These are phyloP conservation scores for Blastobotrys serpentis DNA, from an alignment of 1,139 yeast genomes.

Conservation along the genomic window DNA sequence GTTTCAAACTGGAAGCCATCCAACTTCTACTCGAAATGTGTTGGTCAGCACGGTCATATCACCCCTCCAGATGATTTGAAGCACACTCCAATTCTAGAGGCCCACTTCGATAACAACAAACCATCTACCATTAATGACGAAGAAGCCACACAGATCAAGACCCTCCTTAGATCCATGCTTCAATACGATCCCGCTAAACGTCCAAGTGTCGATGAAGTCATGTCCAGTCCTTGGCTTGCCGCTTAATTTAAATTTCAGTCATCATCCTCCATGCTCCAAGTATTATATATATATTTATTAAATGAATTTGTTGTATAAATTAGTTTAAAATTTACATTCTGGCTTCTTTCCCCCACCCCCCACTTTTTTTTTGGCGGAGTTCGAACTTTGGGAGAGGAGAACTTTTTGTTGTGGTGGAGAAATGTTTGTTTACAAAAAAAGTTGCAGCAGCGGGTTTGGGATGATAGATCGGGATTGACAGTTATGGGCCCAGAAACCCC, in stretches of 20 bases:
- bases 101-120: constrained; percentile 20
- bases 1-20: constrained; percentile 21
- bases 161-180: constrained; percentile 17
- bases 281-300: constrained; percentile 1
- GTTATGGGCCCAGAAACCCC: neutral
- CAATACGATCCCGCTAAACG: constrained; percentile 66
- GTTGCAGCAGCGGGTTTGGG: too few relatives aligned
- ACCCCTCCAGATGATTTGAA: constrained; percentile 19
- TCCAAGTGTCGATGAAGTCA: constrained; percentile 77
- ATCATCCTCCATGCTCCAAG: neutral
- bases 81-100: constrained; percentile 18
- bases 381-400: neutral
- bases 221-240: constrained; percentile 80
- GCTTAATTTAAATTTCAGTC: constrained; percentile 6
- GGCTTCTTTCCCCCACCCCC: too few relatives aligned
- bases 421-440: too few relatives aligned
- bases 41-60: constrained; percentile 19
- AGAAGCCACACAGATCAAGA: constrained; percentile 20
- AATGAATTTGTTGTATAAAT: neutral
- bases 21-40: constrained; percentile 17
- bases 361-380: neutral
- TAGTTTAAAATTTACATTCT: neutral
- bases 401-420: neutral
- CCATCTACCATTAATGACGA: constrained; percentile 19
- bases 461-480: too few relatives aligned